Percentiles rank a stretch among this genome's conserved stretches.
phyloP scores from a whole-genome alignment of 805 yeast species.

The Kazachstania taianensis region DNA sequence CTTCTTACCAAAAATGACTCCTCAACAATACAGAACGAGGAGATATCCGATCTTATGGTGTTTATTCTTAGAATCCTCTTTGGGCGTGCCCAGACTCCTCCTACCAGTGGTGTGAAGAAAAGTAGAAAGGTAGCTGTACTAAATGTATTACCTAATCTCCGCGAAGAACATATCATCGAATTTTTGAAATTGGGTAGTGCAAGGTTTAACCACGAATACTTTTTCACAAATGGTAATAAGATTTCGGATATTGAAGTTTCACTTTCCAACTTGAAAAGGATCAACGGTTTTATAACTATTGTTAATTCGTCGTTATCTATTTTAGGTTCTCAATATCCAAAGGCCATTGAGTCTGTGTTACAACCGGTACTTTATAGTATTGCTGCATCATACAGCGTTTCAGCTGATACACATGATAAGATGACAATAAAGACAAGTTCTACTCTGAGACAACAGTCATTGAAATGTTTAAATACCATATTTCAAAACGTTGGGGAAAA shows the following conservation, averaged over 20 bases:
- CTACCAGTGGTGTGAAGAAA: slow-evolving; percentile 57
- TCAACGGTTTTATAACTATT: slow-evolving; percentile 53
- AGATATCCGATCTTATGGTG: slow-evolving; percentile 54
- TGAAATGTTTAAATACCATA: slow-evolving; percentile 50
- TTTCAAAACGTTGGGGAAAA: slow-evolving; percentile 42
- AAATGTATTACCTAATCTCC: slow-evolving; percentile 48
- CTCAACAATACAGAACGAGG: slow-evolving; percentile 48
- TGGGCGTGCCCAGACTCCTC: slow-evolving; percentile 73
- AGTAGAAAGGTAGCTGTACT: slow-evolving; percentile 66
- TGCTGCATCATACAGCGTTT: slow-evolving; percentile 40
- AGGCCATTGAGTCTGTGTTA: slow-evolving; percentile 40
- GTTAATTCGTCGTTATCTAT: slow-evolving; percentile 24
- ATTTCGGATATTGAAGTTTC: slow-evolving; percentile 22
- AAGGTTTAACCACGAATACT: slow-evolving; percentile 36
- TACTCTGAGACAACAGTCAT: slow-evolving; percentile 54
- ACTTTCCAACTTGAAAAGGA: slow-evolving; percentile 35
- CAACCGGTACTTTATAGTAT: slow-evolving; percentile 50
- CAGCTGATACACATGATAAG: slow-evolving; percentile 16
- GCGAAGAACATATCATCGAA: slow-evolving; percentile 39
- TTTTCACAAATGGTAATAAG: slow-evolving; percentile 21
- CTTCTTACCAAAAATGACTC: slow-evolving; percentile 44
- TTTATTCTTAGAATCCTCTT: slow-evolving; percentile 66
- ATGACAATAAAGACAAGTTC: slow-evolving; percentile 39
- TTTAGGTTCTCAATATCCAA: slow-evolving; percentile 47
- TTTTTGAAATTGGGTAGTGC: slow-evolving; percentile 57